These are phyloP conservation scores for Talaromyces sp. DNA, from an alignment of 2,329 filamentous ascomycete genomes.

Conservation along the genomic window DNA sequence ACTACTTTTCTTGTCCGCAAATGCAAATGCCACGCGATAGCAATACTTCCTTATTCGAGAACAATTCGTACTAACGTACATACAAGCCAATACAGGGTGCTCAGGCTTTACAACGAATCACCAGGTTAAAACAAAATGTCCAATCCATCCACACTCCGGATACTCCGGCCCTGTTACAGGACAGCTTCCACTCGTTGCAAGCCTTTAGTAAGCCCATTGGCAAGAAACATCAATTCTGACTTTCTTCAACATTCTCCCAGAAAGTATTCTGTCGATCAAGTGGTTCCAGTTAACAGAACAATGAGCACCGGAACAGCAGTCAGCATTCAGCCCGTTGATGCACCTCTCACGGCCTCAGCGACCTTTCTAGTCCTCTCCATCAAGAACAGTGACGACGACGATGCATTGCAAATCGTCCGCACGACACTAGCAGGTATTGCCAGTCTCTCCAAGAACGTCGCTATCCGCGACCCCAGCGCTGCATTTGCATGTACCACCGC, in stretches of 20 bases:
- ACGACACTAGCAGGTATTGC: conserved; percentile 47
- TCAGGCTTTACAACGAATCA: background rate
- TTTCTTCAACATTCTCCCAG: background rate
- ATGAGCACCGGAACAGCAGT: background rate
- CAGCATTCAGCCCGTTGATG: conserved; percentile 47
- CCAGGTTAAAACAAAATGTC: background rate
- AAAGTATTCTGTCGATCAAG: background rate
- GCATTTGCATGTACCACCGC: conserved; percentile 55
- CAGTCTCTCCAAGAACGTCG: conserved; percentile 54
- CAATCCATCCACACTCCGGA: background rate
- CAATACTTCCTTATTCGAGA: background rate
- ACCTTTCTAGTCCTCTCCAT: conserved; percentile 56
- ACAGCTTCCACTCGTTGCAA: background rate
- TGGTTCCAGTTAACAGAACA: background rate
- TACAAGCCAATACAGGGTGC: background rate
- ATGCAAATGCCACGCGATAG: background rate
- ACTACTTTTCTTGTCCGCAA: background rate
- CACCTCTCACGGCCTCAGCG: conserved; percentile 53
- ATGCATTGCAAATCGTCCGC: conserved; percentile 45
- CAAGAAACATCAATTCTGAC: background rate
- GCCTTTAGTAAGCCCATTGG: background rate
- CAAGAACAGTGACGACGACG: conserved; percentile 26
- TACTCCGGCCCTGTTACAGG: background rate
- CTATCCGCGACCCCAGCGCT: conserved; percentile 50
- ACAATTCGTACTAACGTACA: background rate